Base-by-base conservation (phyloP, 805 yeast species). In the Zygoascus ofunaensis region DNA sequence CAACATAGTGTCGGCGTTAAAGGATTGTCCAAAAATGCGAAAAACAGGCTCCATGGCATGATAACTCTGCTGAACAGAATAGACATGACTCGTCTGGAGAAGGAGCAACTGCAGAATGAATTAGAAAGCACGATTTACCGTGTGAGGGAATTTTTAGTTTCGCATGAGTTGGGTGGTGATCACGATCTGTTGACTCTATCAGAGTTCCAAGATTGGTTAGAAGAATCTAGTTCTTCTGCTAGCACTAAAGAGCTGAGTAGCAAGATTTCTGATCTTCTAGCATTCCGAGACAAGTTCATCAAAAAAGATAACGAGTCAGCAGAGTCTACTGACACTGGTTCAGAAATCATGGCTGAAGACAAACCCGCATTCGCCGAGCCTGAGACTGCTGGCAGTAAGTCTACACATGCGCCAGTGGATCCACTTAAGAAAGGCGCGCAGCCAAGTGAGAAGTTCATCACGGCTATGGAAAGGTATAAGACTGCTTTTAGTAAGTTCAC, bases 71-170 rank as follows among this genome's bases (percentile, higher is more conserved):
- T 82, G 59, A 78, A 76, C 46, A 57, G 59, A 19, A 68, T 68
- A 45, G 95, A 87, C 53, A 61, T 64, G 12, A 76, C 70, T 43
- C 70, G 84, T 43, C 62, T 65, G 23, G 63, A 67, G 43, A 63
- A 75, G 34, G 83, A 83, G 37, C 77, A 76, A 45, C 63, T 74
- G 24, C 73, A 76, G 52, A 90, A 89, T 60, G 63, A 70, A 30
- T 71, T 90, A 18, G 97, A 90, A 63, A 72, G 79, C 18, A 64
- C 74, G n/a, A 67, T 87, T 43, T 89, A 90, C 64, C 72, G 72
- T 46, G 69, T 85, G 24, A 76, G 94, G 46, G 69, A 74, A 7
- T 70, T 66, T 42, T 54, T 85, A 17, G 71, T 73, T 34, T 76
- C 72, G 20, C 21, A 37, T 24, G 41, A 23, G 5, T 5, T 37